Evolutionary conservation across 2,329 filamentous ascomycete genomes (phyloP).

Genomic region (Aspergillus sp.): DNA sequence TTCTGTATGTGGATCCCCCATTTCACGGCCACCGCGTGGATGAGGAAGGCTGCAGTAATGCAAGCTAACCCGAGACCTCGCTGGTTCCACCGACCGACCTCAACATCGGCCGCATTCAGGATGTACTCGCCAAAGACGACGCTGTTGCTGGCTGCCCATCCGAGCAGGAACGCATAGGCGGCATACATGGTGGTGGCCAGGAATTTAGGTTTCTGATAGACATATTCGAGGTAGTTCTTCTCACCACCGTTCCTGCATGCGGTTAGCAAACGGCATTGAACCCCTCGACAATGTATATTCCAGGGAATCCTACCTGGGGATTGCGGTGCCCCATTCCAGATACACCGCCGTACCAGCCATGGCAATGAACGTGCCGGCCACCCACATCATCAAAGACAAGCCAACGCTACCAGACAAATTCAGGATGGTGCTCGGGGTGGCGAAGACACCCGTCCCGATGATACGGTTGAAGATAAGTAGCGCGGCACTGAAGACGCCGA

Average conservation of each 20-base stretch:
- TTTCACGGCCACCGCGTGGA: constrained; percentile 40
- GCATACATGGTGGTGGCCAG: constrained; percentile 47
- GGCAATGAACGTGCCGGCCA: constrained; percentile 39
- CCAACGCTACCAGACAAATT: constrained; percentile 38
- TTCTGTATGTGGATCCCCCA: constrained; percentile 43
- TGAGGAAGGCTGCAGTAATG: constrained; percentile 39
- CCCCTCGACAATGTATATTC: background rate
- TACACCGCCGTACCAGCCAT: constrained; percentile 37
- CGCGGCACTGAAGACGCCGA: constrained; percentile 33
- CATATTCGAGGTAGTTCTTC: constrained; percentile 46
- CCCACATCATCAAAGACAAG: constrained; percentile 42
- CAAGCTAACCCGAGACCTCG: constrained; percentile 40
- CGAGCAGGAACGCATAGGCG: constrained; percentile 42
- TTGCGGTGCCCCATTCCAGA: constrained; percentile 42
- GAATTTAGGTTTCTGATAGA: constrained; percentile 43
- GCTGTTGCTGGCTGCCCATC: constrained; percentile 45
- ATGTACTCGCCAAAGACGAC: constrained; percentile 46
- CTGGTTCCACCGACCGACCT: constrained; percentile 41
- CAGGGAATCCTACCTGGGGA: constrained; percentile 31
- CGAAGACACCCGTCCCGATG: constrained; percentile 43
- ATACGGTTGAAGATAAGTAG: constrained; percentile 42
- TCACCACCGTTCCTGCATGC: constrained; percentile 41
- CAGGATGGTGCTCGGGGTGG: constrained; percentile 39
- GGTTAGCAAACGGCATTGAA: constrained; percentile 3
- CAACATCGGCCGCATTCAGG: constrained; percentile 37